Percentiles rank a stretch among this genome's conserved stretches.
These are phyloP conservation scores for Pestalotiopsis sp. DNA, from an alignment of 2,329 filamentous ascomycete species.

Conservation along the genomic window DNA sequence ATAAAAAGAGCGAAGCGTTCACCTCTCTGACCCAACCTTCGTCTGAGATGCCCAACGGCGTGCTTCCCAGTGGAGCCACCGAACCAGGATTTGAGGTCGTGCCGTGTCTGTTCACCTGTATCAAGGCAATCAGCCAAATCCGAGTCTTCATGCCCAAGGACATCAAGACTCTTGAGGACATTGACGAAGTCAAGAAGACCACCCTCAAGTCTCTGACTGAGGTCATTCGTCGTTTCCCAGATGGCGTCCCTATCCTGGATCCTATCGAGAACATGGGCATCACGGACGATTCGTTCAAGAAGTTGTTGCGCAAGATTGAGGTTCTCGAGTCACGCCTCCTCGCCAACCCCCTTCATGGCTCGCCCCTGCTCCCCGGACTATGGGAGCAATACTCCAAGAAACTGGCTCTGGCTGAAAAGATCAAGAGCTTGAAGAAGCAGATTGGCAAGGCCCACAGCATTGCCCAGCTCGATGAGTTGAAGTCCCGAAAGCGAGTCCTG, in stretches of 20 bases:
- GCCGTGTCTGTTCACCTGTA: slow-evolving; percentile 81
- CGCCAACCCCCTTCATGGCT: slow-evolving; percentile 89
- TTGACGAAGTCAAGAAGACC: slow-evolving; percentile 67
- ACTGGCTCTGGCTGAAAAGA: slow-evolving; percentile 72
- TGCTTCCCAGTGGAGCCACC: slow-evolving; percentile 64
- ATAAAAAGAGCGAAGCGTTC: slow-evolving; percentile 51
- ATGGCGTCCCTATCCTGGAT: slow-evolving; percentile 86
- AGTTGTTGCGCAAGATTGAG: slow-evolving; percentile 92
- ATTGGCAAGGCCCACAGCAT: slow-evolving; percentile 85
- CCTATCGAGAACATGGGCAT: slow-evolving; percentile 97
- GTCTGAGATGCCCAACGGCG: slow-evolving; percentile 62
- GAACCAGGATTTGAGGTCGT: slow-evolving; percentile 78
- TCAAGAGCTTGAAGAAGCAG: slow-evolving; percentile 86
- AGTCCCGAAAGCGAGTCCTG: slow-evolving; percentile 92
- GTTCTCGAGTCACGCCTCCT: slow-evolving; percentile 89
- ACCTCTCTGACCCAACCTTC: slow-evolving; percentile 35
- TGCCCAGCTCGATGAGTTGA: slow-evolving; percentile 92
- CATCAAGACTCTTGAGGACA: slow-evolving; percentile 66
- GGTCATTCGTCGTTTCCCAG: slow-evolving; percentile 84
- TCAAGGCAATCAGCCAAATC: slow-evolving; percentile 83
- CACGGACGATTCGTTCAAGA: slow-evolving; percentile 89
- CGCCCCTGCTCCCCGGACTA: slow-evolving; percentile 78
- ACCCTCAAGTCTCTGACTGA: slow-evolving; percentile 73
- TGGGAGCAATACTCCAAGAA: slow-evolving; percentile 89
- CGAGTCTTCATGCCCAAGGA: slow-evolving; percentile 83